These are phyloP conservation scores for Mucor plumbeus DNA, from an alignment of 371 early-diverging fungal genomes.

Conservation along the genomic window DNA sequence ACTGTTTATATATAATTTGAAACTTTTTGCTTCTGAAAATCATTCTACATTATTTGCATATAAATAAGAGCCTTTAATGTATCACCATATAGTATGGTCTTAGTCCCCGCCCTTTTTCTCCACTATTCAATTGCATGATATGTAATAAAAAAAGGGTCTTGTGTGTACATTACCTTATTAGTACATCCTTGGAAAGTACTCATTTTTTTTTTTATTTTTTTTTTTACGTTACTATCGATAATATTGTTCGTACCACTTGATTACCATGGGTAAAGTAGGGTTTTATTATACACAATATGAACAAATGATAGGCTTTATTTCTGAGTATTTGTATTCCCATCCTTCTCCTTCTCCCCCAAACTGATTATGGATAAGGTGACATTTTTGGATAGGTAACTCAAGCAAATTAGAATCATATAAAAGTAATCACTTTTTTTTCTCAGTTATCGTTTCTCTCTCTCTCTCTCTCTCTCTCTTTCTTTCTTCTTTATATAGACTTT, in stretches of 20 bases:
- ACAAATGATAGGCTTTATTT: constrained; percentile 12
- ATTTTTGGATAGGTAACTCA: neutral
- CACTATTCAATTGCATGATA: constrained; percentile 6
- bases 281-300: neutral
- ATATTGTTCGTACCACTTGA: constrained; percentile 10
- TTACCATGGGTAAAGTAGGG: neutral
- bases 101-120: neutral
- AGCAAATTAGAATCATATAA: neutral
- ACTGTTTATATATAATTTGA: neutral
- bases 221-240: constrained; percentile 12
- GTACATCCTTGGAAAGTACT: constrained; percentile 5
- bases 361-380: constrained; percentile 1
- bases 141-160: constrained; percentile 19
- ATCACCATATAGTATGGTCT: neutral
- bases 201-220: neutral
- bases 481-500: neutral
- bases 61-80: neutral
- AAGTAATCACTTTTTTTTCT: neutral
- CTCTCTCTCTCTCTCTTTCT: neutral
- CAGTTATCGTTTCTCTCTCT: neutral
- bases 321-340: constrained; percentile 20
- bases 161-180: constrained; percentile 7
- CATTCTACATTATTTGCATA: constrained; percentile 12
- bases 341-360: neutral
- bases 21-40: constrained; percentile 8